Conservation (phyloP, 345 rosid genomes). For the Mangifera indica region DNA sequence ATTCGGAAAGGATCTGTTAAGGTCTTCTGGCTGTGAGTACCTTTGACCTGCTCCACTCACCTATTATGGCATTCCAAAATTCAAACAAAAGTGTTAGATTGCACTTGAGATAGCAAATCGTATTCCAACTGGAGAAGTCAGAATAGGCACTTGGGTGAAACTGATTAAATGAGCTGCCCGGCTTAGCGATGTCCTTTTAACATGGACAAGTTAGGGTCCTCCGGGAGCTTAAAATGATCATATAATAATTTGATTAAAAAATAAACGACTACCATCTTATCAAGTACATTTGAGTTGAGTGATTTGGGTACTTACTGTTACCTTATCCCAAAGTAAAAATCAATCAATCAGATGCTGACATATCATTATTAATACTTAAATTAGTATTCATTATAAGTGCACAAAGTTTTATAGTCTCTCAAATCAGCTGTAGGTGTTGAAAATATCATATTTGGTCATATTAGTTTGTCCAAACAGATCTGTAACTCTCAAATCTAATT, state of each 20-base stretch:
- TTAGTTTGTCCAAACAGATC: not conserved
- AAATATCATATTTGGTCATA: slow-evolving; percentile 7
- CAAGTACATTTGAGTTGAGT: too few species aligned
- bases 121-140: not conserved
- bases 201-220: not conserved
- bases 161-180: not conserved
- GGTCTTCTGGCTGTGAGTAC: slow-evolving; percentile 47
- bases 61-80: slow-evolving; percentile 32
- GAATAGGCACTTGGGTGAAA: not conserved
- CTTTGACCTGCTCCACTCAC: slow-evolving; percentile 54
- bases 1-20: slow-evolving; percentile 44
- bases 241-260: not conserved
- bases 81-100: slow-evolving; percentile 13
- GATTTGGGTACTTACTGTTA: too few species aligned
- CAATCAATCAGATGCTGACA: too few species aligned
- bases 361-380: too few species aligned
- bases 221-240: not conserved
- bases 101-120: not conserved
- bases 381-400: too few species aligned
- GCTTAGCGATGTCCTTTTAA: not conserved
- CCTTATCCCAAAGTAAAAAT: too few species aligned
- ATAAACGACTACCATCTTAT: not conserved
- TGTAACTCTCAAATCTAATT: not conserved
- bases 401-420: too few species aligned
- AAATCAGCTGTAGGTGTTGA: not conserved